These are phyloP conservation scores for Kitagawia praeruptora DNA, from an alignment of 129 eudicot species.

Conservation along the genomic window DNA sequence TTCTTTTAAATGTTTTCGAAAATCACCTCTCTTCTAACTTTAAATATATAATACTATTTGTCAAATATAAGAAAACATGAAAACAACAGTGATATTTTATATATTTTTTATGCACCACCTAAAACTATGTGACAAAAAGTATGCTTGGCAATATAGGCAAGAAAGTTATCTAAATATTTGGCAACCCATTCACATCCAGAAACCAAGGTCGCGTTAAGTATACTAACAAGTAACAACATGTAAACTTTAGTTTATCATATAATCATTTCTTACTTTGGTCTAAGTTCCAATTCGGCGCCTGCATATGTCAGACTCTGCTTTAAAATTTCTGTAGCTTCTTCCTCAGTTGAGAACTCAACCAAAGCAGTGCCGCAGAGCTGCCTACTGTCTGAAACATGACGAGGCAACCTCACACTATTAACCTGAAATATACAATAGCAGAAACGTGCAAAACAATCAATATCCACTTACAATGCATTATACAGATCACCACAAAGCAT, in stretches of 20 bases:
- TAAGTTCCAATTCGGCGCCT: constrained; percentile 66
- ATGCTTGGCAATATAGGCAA: not conserved
- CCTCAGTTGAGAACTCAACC: constrained; percentile 82
- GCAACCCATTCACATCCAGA: not conserved
- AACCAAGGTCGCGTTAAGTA: not conserved
- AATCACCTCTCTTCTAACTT: not conserved
- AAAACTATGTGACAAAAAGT: too few relatives aligned
- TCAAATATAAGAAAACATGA: too few relatives aligned
- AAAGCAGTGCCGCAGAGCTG: constrained; percentile 78
- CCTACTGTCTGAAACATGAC: constrained; percentile 68
- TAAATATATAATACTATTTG: too few relatives aligned
- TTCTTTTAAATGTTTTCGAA: not conserved
- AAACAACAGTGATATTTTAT: not conserved
- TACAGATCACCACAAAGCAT: not conserved
- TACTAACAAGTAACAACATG: not conserved
- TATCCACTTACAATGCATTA: not conserved
- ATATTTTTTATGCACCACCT: not conserved
- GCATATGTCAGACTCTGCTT: constrained; percentile 48
- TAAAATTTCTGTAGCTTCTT: constrained; percentile 65
- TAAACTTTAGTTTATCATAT: not conserved
- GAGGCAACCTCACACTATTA: constrained; percentile 90
- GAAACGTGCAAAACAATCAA: not conserved
- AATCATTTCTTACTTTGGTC: constrained; percentile 57
- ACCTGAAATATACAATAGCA: constrained; percentile 41
- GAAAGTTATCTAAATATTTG: not conserved